Evolutionary conservation across 495 filamentous ascomycete species (phyloP).

Genomic region (Corynascus novoguineensis): DNA sequence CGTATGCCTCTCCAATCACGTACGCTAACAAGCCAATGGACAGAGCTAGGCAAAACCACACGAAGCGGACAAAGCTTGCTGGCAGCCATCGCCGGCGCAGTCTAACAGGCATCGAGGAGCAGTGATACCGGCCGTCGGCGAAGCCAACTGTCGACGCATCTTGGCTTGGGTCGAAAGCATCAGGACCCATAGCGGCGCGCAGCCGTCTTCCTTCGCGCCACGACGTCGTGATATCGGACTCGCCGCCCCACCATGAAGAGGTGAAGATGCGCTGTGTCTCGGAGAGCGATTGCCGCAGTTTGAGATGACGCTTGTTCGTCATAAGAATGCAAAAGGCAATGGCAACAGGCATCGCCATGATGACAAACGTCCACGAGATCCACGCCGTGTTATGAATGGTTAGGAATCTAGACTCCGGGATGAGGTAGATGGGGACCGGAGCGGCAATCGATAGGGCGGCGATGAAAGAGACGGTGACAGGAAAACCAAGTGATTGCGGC

Average conservation of each 20-base stretch:
- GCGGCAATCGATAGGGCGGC: slow-evolving; percentile 48
- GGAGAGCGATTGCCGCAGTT: slow-evolving; percentile 49
- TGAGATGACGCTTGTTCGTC: slow-evolving; percentile 52
- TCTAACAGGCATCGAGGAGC: slow-evolving; percentile 28
- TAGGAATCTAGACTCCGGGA: slow-evolving; percentile 43
- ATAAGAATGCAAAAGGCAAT: slow-evolving; percentile 56
- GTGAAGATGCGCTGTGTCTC: slow-evolving; percentile 61
- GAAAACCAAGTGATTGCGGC: slow-evolving; percentile 55
- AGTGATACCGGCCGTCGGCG: slow-evolving; percentile 17
- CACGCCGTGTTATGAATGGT: slow-evolving; percentile 56
- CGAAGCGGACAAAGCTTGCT: slow-evolving; percentile 56
- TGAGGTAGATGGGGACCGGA: slow-evolving; percentile 53
- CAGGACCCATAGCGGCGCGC: slow-evolving; percentile 22
- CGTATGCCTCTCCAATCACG: slow-evolving; percentile 60
- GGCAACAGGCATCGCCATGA: slow-evolving; percentile 57
- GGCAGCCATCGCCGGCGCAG: slow-evolving; percentile 48
- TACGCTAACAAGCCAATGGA: slow-evolving; percentile 55
- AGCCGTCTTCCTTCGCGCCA: slow-evolving; percentile 32
- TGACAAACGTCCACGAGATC: slow-evolving; percentile 59
- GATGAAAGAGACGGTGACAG: slow-evolving; percentile 51
- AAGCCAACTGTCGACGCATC: slow-evolving; percentile 26
- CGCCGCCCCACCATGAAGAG: slow-evolving; percentile 54
- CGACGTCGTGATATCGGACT: slow-evolving; percentile 39
- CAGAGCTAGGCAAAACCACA: slow-evolving; percentile 62
- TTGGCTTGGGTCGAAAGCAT: slow-evolving; percentile 28